Conservation (phyloP, 768 basidiomycete species). For the Naganishia onofrii region DNA sequence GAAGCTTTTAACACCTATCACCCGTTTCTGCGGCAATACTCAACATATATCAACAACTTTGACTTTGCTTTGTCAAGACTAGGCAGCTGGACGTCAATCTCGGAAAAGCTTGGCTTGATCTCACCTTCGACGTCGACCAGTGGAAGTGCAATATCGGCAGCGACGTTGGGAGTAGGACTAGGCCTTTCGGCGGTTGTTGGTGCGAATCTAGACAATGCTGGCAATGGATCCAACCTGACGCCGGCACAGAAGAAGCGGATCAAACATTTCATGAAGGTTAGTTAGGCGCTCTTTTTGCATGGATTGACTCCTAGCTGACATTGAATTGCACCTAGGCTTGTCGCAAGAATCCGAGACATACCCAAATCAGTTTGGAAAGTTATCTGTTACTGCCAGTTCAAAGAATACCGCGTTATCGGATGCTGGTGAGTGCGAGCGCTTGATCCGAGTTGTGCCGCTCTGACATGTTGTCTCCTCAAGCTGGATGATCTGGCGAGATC, state of each 20-base stretch:
- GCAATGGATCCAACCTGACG: slow-evolving; percentile 55
- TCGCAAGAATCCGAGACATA: slow-evolving; percentile 81
- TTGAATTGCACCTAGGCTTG: slow-evolving; percentile 60
- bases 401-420: slow-evolving; percentile 91
- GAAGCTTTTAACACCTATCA: slow-evolving; percentile 88
- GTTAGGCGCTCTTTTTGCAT: slow-evolving; percentile 20
- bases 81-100: slow-evolving; percentile 68
- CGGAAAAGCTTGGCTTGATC: slow-evolving; percentile 10
- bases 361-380: slow-evolving; percentile 88
- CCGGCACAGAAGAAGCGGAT: slow-evolving; percentile 84
- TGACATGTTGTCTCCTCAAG: slow-evolving; percentile 53
- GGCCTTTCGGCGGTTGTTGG: slow-evolving; percentile 35
- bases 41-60: slow-evolving; percentile 96
- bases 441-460: background rate
- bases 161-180: slow-evolving; percentile 34
- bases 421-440: slow-evolving; percentile 64
- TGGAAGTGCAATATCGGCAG: slow-evolving; percentile 31
- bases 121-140: slow-evolving; percentile 24
- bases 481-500: slow-evolving; percentile 80
- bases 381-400: slow-evolving; percentile 93
- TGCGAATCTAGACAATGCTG: background rate
- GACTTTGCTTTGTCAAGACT: slow-evolving; percentile 86
- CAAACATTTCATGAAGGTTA: slow-evolving; percentile 69
- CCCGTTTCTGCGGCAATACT: slow-evolving; percentile 98
- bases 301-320: background rate